phyloP scores from a whole-genome alignment of 495 filamentous ascomycete genomes.

The Massariosphaeria phaeospora region DNA sequence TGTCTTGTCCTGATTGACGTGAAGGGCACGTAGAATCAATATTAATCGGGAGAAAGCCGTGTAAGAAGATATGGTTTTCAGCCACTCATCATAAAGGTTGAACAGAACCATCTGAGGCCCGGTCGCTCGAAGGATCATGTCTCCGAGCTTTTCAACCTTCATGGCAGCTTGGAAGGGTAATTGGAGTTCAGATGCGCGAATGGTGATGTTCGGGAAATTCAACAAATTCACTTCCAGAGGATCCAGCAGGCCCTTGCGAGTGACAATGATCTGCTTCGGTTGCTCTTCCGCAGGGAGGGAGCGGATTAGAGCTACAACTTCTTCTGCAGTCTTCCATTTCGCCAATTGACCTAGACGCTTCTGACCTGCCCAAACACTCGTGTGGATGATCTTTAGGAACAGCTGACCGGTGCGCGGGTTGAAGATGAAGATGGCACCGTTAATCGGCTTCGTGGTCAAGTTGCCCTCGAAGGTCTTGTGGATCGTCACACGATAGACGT shows the following conservation, averaged over 20 bases:
- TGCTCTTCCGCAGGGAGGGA: slow-evolving; percentile 98
- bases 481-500: slow-evolving; percentile 98
- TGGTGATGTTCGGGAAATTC: slow-evolving; percentile 99
- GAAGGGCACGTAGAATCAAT: slow-evolving; percentile 88
- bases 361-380: slow-evolving; percentile 98
- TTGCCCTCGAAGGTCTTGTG: slow-evolving; percentile 99
- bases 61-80: slow-evolving; percentile 97
- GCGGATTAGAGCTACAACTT: slow-evolving; percentile 95
- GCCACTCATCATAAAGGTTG: slow-evolving; percentile 98
- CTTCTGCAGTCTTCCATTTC: slow-evolving; percentile 99
- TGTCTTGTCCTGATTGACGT: slow-evolving; percentile 97
- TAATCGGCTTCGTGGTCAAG: slow-evolving; percentile 98
- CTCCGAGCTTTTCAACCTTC: slow-evolving; percentile 98
- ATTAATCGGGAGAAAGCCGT: slow-evolving; percentile 97
- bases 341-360: slow-evolving; percentile 98
- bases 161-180: slow-evolving; percentile 99
- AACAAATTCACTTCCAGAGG: slow-evolving; percentile 95
- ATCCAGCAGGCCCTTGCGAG: slow-evolving; percentile 93
- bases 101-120: slow-evolving; percentile 99
- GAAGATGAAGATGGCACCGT: slow-evolving; percentile 99
- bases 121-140: slow-evolving; percentile 97
- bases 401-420: slow-evolving; percentile 96
- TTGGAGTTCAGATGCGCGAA: slow-evolving; percentile 95
- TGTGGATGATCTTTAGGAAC: slow-evolving; percentile 99
- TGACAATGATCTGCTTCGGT: slow-evolving; percentile 98